Evolutionary conservation across 1,284 basidiomycete species (phyloP), one percentile per base, ranked within the genome.

Genomic region (Cutaneotrichosporon daszewskae): DNA sequence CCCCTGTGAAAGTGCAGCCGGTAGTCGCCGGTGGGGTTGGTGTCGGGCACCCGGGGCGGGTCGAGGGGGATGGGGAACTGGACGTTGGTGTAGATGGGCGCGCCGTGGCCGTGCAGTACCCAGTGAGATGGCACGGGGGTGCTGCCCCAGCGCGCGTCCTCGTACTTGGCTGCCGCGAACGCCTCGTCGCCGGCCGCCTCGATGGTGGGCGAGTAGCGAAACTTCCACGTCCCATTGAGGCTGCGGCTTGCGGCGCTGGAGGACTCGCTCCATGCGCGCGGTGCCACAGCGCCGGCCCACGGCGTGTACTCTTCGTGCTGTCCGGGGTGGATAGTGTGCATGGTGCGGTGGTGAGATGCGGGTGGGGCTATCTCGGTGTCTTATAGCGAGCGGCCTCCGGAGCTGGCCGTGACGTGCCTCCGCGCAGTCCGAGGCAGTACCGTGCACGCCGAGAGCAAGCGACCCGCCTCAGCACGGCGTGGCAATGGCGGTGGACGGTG

Each of bases 191-290:
- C 40, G 2, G 25, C 11, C 17, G 17, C 25, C 5, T 23, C 22
- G 11, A 35, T 32, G 1, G 45, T 45, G 13, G 45, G 35, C 2
- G 46, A 48, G 33, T 45, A 37, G n/a, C 49, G 47, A 38, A 58
- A 58, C 14, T 32, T 36, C 51, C 51, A 58, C 24, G 45, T 26
- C 31, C 44, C 56, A 29, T 58, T 53, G 33, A 58, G 53, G 43
- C 43, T 35, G 16, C 42, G 19, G 12, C 29, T 13, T 1, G 34
- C 29, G 1, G 43, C 45, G 20, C 51, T n/a, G n/a, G n/a, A n/a
- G 13, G 45, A 40, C 14, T 37, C 10, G 23, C 47, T 20, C 40
- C 42, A 53, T 16, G 54, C 45, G 5, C 54, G 47, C 4, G 54
- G 47, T 1, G 40, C 23, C 6, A 44, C 22, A 7, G 43, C 23